phyloP scores from a whole-genome alignment of 176 grass and related monocot species.

The Phragmites australis region DNA sequence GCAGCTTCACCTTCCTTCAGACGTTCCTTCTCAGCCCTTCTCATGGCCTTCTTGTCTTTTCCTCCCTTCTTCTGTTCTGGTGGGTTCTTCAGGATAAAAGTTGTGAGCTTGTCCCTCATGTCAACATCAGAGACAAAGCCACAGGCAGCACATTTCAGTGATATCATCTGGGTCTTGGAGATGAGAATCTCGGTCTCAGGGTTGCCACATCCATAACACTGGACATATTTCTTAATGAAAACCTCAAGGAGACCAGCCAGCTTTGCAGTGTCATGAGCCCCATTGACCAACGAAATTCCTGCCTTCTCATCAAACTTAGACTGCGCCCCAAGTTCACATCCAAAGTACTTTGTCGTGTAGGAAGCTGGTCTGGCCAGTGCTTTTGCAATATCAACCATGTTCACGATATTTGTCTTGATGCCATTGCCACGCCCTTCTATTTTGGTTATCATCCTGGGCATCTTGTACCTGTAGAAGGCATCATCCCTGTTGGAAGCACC shows the following conservation, averaged over 20 bases:
- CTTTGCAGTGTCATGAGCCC: constrained; percentile 80
- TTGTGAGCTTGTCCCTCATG: constrained; percentile 76
- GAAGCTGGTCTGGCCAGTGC: constrained; percentile 72
- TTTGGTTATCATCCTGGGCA: constrained; percentile 84
- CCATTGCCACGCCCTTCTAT: constrained; percentile 78
- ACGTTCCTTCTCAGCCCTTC: constrained; percentile 86
- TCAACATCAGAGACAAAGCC: constrained; percentile 84
- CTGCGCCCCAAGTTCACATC: constrained; percentile 66
- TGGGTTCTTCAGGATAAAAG: constrained; percentile 71
- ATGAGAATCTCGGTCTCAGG: constrained; percentile 85
- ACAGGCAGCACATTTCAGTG: constrained; percentile 86
- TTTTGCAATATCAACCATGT: constrained; percentile 84
- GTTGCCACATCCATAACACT: constrained; percentile 79
- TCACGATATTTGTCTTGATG: constrained; percentile 82
- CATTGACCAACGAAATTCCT: constrained; percentile 66
- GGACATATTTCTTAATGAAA: constrained; percentile 93
- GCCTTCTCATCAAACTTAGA: constrained; percentile 73
- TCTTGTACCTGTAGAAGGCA: constrained; percentile 96
- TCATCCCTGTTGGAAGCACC: constrained; percentile 82
- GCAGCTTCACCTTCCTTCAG: constrained; percentile 81
- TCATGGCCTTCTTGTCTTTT: constrained; percentile 81
- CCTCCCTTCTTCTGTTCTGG: constrained; percentile 76
- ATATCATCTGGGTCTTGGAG: constrained; percentile 63
- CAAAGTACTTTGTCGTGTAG: constrained; percentile 82
- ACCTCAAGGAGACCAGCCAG: constrained; percentile 81